Percentiles rank a stretch among this genome's conserved stretches.
phyloP scores from a whole-genome alignment of 2,329 filamentous ascomycete species.

The Phyllosticta capitalensis region DNA sequence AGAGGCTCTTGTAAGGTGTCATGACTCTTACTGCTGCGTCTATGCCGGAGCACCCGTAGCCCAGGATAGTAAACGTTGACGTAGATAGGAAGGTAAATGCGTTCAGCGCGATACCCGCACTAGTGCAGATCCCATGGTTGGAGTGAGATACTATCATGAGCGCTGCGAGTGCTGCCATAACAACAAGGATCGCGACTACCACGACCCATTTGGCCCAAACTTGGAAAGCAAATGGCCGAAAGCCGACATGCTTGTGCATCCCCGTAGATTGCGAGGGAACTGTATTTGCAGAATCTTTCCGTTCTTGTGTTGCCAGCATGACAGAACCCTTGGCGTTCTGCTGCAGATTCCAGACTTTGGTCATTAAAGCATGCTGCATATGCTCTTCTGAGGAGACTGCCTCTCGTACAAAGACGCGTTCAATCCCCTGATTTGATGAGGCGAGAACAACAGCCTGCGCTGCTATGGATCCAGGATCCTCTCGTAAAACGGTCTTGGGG shows the following conservation, averaged over 20 bases:
- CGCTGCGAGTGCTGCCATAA: not conserved
- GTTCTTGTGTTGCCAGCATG: not conserved
- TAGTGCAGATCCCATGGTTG: not conserved
- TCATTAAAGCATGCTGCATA: not conserved
- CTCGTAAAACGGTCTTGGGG: not conserved
- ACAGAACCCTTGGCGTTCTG: not conserved
- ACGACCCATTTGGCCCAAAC: slow-evolving; percentile 3
- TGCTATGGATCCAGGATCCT: slow-evolving; percentile 5
- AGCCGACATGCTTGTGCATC: not conserved
- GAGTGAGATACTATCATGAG: not conserved
- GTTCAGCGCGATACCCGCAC: not conserved
- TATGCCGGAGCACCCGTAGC: slow-evolving; percentile 1
- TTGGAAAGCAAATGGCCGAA: not conserved
- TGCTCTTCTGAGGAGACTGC: not conserved
- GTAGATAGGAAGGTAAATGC: slow-evolving; percentile 1
- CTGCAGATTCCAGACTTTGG: slow-evolving; percentile 1
- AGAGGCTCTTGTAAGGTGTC: slow-evolving; percentile 7
- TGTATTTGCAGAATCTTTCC: not conserved
- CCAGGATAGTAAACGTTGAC: not conserved
- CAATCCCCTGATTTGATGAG: not conserved
- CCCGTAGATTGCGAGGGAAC: not conserved
- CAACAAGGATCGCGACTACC: not conserved
- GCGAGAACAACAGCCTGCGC: not conserved
- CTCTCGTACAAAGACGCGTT: not conserved
- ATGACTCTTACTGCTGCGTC: slow-evolving; percentile 1